Evolutionary conservation across 352 stramenopile species (phyloP).

Genomic region (Pythium biforme): DNA sequence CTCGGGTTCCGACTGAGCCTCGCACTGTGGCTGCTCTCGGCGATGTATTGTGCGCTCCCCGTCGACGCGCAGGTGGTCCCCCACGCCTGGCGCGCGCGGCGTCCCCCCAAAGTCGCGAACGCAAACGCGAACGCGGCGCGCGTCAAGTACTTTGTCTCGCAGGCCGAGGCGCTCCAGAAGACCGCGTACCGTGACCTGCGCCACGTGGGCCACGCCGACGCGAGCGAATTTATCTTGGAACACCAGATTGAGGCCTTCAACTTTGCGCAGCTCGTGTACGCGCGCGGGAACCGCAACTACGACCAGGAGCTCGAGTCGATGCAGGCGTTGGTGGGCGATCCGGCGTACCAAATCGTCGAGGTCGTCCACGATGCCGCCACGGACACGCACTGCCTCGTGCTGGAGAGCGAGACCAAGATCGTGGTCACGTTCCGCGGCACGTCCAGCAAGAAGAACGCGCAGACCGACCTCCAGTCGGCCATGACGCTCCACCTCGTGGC

Average conservation of each 20-base stretch:
- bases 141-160: conserved; percentile 44
- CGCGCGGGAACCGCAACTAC: conserved; percentile 39
- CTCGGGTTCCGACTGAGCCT: conserved; percentile 35
- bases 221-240: conserved; percentile 40
- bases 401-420: conserved; percentile 31
- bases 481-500: conserved; percentile 33
- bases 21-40: conserved; percentile 29
- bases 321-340: conserved; percentile 31
- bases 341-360: conserved; percentile 29
- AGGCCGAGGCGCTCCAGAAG: conserved; percentile 38
- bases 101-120: conserved; percentile 16
- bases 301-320: conserved; percentile 27
- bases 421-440: conserved; percentile 43
- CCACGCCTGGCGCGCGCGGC: not conserved
- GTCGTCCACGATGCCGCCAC: conserved; percentile 36
- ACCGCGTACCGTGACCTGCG: conserved; percentile 29
- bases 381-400: conserved; percentile 43
- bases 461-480: conserved; percentile 37
- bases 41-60: conserved; percentile 38
- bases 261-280: conserved; percentile 42
- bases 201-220: conserved; percentile 28
- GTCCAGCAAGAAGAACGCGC: conserved; percentile 42
- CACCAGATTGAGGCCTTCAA: conserved; percentile 48
- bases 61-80: conserved; percentile 6
- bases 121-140: too few species aligned